These are phyloP conservation scores for Protomyces lactucae-debilis DNA, from an alignment of 1,139 yeast genomes.

Conservation along the genomic window DNA sequence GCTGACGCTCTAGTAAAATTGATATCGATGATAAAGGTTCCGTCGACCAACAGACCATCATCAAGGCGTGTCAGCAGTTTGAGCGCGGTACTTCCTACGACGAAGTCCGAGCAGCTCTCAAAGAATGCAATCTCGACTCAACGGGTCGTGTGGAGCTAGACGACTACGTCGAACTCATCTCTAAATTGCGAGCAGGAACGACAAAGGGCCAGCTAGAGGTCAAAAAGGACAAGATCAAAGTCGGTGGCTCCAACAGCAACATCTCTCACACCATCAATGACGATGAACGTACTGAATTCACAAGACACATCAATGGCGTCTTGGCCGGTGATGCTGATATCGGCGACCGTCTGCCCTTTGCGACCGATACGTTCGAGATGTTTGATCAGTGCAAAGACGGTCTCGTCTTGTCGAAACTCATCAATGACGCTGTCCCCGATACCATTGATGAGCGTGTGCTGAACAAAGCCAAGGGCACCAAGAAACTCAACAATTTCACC, in stretches of 20 bases:
- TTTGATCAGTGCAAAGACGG: slow-evolving; percentile 97
- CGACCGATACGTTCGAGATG: slow-evolving; percentile 88
- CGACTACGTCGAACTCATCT: slow-evolving; percentile 66
- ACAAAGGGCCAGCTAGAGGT: slow-evolving; percentile 9
- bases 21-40: slow-evolving; percentile 94
- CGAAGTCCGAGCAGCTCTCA: slow-evolving; percentile 87
- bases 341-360: slow-evolving; percentile 83
- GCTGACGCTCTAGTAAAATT: slow-evolving; percentile 67
- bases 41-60: slow-evolving; percentile 85
- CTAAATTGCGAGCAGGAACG: slow-evolving; percentile 21
- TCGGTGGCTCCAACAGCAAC: slow-evolving; percentile 77
- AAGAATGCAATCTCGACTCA: slow-evolving; percentile 87
- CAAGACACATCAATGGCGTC: slow-evolving; percentile 90
- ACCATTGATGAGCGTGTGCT: slow-evolving; percentile 97
- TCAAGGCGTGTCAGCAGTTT: slow-evolving; percentile 71
- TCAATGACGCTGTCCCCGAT: slow-evolving; percentile 96
- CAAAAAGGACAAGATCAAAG: slow-evolving; percentile 50
- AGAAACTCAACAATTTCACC: slow-evolving; percentile 85
- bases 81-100: slow-evolving; percentile 77
- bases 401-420: slow-evolving; percentile 81
- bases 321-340: slow-evolving; percentile 84
- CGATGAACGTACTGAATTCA: slow-evolving; percentile 93
- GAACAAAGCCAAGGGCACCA: slow-evolving; percentile 76
- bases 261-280: slow-evolving; percentile 97
- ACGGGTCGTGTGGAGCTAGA: slow-evolving; percentile 96